Base-by-base conservation (phyloP, 805 yeast genomes). In the Suhomyces pyralidae region DNA sequence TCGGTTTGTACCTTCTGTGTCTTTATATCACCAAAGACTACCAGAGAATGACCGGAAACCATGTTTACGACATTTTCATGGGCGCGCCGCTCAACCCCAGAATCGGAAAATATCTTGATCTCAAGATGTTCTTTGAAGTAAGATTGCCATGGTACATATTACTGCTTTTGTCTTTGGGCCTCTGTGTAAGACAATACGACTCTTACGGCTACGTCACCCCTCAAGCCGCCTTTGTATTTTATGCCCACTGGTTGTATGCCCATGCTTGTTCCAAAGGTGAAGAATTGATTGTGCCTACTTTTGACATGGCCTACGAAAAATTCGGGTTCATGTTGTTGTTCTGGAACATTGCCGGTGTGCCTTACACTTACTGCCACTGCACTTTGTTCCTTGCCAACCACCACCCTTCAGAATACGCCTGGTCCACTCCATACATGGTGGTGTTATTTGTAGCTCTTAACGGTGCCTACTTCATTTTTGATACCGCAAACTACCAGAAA, bases 281-380 rank as follows among this genome's bases (percentile, higher is more conserved):
- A 74, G 98, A 94, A 69, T 78, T 93, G 62, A 94, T 94, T 68
- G 96, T 92, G 57, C 97, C 98, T 61, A 88, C 97, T 17, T 94
- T 99, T 98, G 99, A 94, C 71, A 93, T 94, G 97, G 97, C 96
- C 30, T 94, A 94, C 71, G 99, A 94, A 71, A 94, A 94, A 74
- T 94, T 94, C 64, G 99, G 99, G n/a, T 94, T 94, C 79, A 92
- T 94, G 98, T 82, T 94, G 59, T 84, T 92, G 62, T 94, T 94
- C 80, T 94, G 99, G 99, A 94, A 94, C 76, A 90, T 94, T 69
- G 97, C 97, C 30, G 99, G 99, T 63, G 99, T 94, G 42, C 99
- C 99, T 47, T 94, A 85, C 83, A 93, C 98, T 43, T 94, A 94
- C 77, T 90, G 97, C 72, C 97, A 91, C 67, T 86, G 96, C 70